A percentile compares a stretch with the other conserved stretches of the same genome.
Conservation (phyloP, 352 stramenopile genomes). For the Globisporangium heterothallicum region DNA sequence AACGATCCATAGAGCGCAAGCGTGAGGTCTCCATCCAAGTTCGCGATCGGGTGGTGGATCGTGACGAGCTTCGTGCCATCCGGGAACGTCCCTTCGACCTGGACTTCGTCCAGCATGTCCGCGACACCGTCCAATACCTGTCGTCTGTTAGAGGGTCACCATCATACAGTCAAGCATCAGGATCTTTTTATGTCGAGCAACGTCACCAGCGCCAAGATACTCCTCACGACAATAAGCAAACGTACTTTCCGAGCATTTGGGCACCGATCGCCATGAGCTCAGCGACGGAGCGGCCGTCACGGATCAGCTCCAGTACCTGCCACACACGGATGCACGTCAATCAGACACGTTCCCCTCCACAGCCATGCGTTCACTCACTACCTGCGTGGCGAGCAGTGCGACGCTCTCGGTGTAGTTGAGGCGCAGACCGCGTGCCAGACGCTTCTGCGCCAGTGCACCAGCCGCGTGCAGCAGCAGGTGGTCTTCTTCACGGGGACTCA, state of each 20-base stretch:
- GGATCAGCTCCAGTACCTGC: constrained; percentile 94
- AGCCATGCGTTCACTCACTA: neutral
- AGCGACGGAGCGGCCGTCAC: constrained; percentile 86
- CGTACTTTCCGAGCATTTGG: constrained; percentile 65
- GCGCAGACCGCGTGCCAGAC: constrained; percentile 86
- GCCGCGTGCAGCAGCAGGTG: constrained; percentile 79
- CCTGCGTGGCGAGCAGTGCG: constrained; percentile 89
- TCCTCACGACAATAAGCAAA: no score
- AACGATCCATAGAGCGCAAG: constrained; percentile 94
- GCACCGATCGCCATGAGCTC: constrained; percentile 87
- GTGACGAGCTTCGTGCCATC: constrained; percentile 98
- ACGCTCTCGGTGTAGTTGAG: constrained; percentile 93
- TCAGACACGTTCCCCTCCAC: neutral
- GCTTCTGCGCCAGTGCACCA: constrained; percentile 92
- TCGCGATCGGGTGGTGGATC: constrained; percentile 91
- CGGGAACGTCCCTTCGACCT: constrained; percentile 97
- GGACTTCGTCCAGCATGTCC: constrained; percentile 89
- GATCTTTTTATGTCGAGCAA: no score
- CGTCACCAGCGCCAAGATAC: no score
- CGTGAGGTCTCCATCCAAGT: constrained; percentile 84
- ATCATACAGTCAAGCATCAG: neutral
- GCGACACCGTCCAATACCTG: constrained; percentile 93
- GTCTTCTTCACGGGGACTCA: constrained; percentile 69
- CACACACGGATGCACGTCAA: no score
- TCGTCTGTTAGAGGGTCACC: constrained; percentile 20